Percentiles rank a stretch among this genome's conserved stretches.
Evolutionary conservation across 805 yeast genomes (phyloP).

Genomic region (Lipomyces orientalis): DNA sequence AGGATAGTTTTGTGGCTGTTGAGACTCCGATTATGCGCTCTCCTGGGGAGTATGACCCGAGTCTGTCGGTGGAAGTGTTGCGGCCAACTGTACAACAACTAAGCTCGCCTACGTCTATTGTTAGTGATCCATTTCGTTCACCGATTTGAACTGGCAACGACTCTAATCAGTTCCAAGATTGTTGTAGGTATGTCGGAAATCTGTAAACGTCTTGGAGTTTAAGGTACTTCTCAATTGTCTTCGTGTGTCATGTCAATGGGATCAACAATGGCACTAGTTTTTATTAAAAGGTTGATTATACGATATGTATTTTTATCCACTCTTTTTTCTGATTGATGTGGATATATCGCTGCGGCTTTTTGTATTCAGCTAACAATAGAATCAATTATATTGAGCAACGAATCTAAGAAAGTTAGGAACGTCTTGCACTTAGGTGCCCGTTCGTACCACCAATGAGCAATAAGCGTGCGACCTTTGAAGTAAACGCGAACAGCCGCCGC

Average conservation of each 20-base stretch:
- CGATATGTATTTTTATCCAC: neutral
- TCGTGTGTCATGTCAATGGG: neutral
- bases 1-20: conserved; percentile 3
- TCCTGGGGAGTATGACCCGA: neutral
- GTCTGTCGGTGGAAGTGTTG: neutral
- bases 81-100: neutral
- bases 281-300: neutral
- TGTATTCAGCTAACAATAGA: neutral
- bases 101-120: neutral
- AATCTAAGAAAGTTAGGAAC: neutral
- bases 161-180: neutral
- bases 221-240: neutral
- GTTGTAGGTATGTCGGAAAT: neutral
- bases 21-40: conserved; percentile 8
- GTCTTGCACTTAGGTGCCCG: neutral
- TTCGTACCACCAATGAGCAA: neutral
- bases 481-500: neutral
- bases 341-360: neutral
- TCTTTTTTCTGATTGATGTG: neutral
- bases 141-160: neutral
- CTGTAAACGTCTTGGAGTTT: neutral
- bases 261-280: neutral
- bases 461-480: neutral
- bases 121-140: neutral
- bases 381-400: neutral